Base-by-base conservation (phyloP, 495 filamentous ascomycete genomes). In the Aspergillus olivimuriae region DNA sequence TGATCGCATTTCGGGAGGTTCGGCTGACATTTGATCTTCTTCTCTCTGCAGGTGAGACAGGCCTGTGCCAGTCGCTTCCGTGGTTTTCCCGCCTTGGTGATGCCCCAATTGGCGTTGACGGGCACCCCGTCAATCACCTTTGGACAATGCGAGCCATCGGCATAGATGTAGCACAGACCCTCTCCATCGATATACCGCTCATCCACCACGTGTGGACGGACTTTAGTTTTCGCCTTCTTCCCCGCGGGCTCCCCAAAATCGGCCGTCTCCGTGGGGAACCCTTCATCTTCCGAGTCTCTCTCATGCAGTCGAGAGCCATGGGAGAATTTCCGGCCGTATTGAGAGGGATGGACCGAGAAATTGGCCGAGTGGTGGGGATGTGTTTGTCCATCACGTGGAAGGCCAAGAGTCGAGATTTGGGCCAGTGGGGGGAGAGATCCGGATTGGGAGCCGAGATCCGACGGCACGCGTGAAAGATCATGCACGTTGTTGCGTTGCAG, bases 1-100 rank as follows among this genome's bases (percentile, higher is more conserved):
- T 94, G 89, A 42, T 86, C 78, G 55, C 89, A 95, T 45, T 85
- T 83, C 22, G 85, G 84, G 43, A 81, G 79, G 48, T 87, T 89
- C 5, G 88, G 89, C 46, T 94, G 89, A 52, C 89, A 95, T 61
- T 92, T 94, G 68, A 94, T 92, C 72, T 95, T 95, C 78, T 95
- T 95, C 63, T 94, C 88, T 21, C 89, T 79, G 60, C 89, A 95
- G 8, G 86, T 90, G 39, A 91, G 72, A 55, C 89, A 95, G 12
- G 89, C 89, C 50, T 92, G 87, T 22, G 88, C 88, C 12, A 94
- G 70, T 34, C 89, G 75, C 62, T 95, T 95, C 49, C 89, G 77
- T 23, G 89, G 87, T 60, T 91, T 94, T 8, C 88, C 88, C 2
- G 89, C 89, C 59, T 94, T 95, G 17, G 89, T 95, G 18, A 94